Base-by-base conservation (phyloP, 257 asterid genomes). In the Solanum chmielewskii region DNA sequence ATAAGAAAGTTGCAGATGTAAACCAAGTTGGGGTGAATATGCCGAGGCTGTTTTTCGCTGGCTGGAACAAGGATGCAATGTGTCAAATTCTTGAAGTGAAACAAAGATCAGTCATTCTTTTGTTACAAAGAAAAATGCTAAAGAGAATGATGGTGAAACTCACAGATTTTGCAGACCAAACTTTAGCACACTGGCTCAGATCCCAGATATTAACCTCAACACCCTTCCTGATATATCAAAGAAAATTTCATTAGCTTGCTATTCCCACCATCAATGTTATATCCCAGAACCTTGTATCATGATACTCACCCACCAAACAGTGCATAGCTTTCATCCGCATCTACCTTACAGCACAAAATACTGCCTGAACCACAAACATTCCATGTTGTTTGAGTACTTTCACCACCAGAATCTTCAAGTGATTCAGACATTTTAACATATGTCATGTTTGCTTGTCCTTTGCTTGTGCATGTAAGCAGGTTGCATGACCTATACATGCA, bases 201-300 rank as follows among this genome's bases (percentile, higher is more conserved):
- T 97, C 99, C 99, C 99, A 97, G 70, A 94, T 47, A 88, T 95
- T 94, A 86, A 94, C 93, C 90, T 97, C 99, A 90, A 95, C 98
- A 31, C 98, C 95, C 90, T 97, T 95, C 92, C 99, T 95, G 95
- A 83, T 80, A 52, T 18, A 41, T 23, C n/a, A 87, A 84, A 25
- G 56, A 88, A 83, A 71, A 31, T 7, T 0, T 29, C 85, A 29
- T 29, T 47, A 80, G 83, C 45, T 39, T 60, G 7, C 12, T 80
- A 49, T 80, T 47, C 62, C 69, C 64, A 78, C 66, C 45, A 87
- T 27, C 42, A 87, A 83, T 14, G 83, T 81, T 44, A 59, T 81
- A 83, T 60, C 76, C 70, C 39, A 87, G 42, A 47, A 39, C 39
- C 66, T 33, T 29, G 78, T 33, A 78, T 47, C 31, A 73, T 33